Base-by-base conservation (phyloP, 148 eudicot species). In the Cornus florida region DNA sequence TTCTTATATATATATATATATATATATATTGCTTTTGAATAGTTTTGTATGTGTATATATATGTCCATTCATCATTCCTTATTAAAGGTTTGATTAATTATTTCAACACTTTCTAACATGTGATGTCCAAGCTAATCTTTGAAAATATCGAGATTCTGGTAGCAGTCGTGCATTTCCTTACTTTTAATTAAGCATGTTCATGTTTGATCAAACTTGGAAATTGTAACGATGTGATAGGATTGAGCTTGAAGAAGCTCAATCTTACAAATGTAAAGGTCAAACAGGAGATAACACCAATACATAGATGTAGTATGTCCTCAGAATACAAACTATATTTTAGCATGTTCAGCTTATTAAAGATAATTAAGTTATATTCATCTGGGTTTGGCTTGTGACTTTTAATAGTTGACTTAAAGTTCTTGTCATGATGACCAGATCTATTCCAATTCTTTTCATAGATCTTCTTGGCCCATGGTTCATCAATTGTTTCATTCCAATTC, bases 321-420 rank as follows among this genome's bases (percentile, higher is more conserved):
- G 19, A 12, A 53, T 11, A 7, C 59, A 53, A 11, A 53, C 59
- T 53, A 53, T 53, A 19, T 11, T 53, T 28, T 28, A 53, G 59
- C 59, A 1, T 11, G 14, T 4, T 53, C 2, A 16, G 16, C 14
- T 53, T 53, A 53, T 53, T 53, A 13, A 53, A 53, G 4, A 16
- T 53, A 53, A 53, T 53, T 12, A 53, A 53, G 59, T 53, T 13
- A 53, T 11, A 53, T 11, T 59, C 9, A 33, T n/a, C 10, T 77
- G 64, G 46, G 67, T n/a, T n/a, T n/a, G n/a, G n/a, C n/a, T n/a
- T n/a, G n/a, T 60, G 12, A 80, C 64, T 69, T 43, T 20, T 75
- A 20, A 20, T 4, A 28, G 12, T 31, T 17, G 66, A 62, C 66
- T 7, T 2, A 7, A 62, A 0, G 2, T 17, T 62, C 62, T 57